Conservation (phyloP, 441 rosid species). For the Erodium texanum region DNA sequence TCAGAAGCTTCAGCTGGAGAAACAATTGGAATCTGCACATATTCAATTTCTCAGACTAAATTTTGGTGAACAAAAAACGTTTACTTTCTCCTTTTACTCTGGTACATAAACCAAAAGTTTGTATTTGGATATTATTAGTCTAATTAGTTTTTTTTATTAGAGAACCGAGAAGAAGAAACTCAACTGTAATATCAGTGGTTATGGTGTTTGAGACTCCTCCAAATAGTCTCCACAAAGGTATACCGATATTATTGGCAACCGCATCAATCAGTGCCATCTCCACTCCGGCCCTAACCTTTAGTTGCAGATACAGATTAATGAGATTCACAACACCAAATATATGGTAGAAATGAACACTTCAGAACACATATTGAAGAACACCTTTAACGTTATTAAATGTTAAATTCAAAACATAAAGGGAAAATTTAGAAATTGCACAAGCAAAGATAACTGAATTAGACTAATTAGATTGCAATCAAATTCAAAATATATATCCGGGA, state of each 20-base stretch:
- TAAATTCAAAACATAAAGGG: too few relatives aligned
- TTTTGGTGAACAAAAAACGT: not conserved
- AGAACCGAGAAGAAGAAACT: slow-evolving; percentile 22
- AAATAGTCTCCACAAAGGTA: slow-evolving; percentile 72
- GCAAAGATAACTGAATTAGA: too few relatives aligned
- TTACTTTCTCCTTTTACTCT: too few relatives aligned
- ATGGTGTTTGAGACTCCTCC: slow-evolving; percentile 64
- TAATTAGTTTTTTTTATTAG: too few relatives aligned
- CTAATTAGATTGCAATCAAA: too few relatives aligned
- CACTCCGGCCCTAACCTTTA: slow-evolving; percentile 77
- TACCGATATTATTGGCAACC: slow-evolving; percentile 54
- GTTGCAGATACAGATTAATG: slow-evolving; percentile 18
- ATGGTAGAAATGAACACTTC: not conserved
- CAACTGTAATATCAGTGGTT: slow-evolving; percentile 79
- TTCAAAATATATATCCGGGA: too few relatives aligned
- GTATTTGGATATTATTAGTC: too few relatives aligned
- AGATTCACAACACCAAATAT: slow-evolving; percentile 2
- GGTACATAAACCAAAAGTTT: too few relatives aligned
- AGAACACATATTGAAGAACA: too few relatives aligned
- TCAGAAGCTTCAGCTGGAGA: slow-evolving; percentile 62
- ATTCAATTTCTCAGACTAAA: slow-evolving; percentile 10
- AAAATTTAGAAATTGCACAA: too few relatives aligned
- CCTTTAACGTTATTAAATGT: too few relatives aligned
- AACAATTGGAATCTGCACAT: slow-evolving; percentile 77
- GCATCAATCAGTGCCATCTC: slow-evolving; percentile 98